Evolutionary conservation across 2,329 filamentous ascomycete species (phyloP), one percentile per base, ranked within the genome.

Genomic region (Corynespora cassiicola): DNA sequence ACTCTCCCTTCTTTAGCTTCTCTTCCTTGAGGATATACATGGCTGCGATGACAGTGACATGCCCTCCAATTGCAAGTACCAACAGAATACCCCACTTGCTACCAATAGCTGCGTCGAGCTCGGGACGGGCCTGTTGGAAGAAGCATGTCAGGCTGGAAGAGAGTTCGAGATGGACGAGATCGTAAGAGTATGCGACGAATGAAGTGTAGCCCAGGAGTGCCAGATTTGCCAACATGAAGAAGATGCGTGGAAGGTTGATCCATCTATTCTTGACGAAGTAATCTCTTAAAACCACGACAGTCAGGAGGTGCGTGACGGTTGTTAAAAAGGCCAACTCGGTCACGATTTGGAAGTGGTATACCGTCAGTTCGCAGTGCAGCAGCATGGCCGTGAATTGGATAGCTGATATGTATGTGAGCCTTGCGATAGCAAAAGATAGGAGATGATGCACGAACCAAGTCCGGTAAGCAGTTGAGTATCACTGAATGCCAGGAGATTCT

Each of bases 381-480:
- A 65, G 38, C 39, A 65, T 34, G 11, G 58, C 61, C 2, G 58
- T 58, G 43, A 63, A 63, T 19, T 65, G 61, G 15, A 65, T 54
- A 2, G 61, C 58, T 1, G n/a, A n/a, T n/a, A n/a, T n/a, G n/a
- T n/a, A n/a, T n/a, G n/a, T n/a, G n/a, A n/a, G n/a, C n/a, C n/a
- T n/a, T n/a, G n/a, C n/a, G n/a, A n/a, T n/a, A n/a, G n/a, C n/a
- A n/a, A n/a, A n/a, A n/a, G n/a, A n/a, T n/a, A n/a, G n/a, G n/a
- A n/a, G n/a, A n/a, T n/a, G n/a, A n/a, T n/a, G n/a, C n/a, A n/a
- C n/a, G n/a, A n/a, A n/a, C n/a, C n/a, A n/a, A 65, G 45, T 5
- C 61, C 61, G 0, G 61, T 65, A 7, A 63, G 41, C 7, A 65
- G 52, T 15, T 63, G 59, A 2, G 61, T 65, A 24, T 65, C 61